Conservation (phyloP, 2,329 filamentous ascomycete genomes). For the Sclerotiophoma versabilis region DNA sequence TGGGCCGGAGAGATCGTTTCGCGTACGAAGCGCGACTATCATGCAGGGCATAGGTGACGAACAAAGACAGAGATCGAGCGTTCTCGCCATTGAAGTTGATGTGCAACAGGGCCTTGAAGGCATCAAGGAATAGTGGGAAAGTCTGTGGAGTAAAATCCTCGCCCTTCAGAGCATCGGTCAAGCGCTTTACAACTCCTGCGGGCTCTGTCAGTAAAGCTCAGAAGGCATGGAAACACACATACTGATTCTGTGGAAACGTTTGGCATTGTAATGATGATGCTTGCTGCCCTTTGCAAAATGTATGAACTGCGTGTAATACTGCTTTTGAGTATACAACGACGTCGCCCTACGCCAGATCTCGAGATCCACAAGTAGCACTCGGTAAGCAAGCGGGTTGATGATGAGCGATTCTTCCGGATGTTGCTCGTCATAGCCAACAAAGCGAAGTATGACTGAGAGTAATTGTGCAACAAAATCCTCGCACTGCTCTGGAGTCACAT, state of each 20-base stretch:
- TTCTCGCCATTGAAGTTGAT: slow-evolving; percentile 84
- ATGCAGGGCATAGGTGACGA: slow-evolving; percentile 91
- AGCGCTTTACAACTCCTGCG: slow-evolving; percentile 83
- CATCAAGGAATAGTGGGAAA: slow-evolving; percentile 76
- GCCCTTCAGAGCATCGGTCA: slow-evolving; percentile 88
- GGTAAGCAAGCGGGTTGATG: slow-evolving; percentile 93
- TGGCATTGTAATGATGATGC: slow-evolving; percentile 89
- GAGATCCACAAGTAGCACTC: slow-evolving; percentile 88
- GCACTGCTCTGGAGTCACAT: slow-evolving; percentile 51
- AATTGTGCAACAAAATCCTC: slow-evolving; percentile 65
- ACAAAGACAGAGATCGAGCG: slow-evolving; percentile 84
- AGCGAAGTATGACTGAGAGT: slow-evolving; percentile 78
- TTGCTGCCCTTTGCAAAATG: slow-evolving; percentile 90
- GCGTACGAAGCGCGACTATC: slow-evolving; percentile 58
- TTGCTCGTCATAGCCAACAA: slow-evolving; percentile 86
- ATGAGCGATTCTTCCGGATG: slow-evolving; percentile 88
- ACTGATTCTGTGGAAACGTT: slow-evolving; percentile 89
- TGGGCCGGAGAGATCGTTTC: slow-evolving; percentile 44
- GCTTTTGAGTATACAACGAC: slow-evolving; percentile 75
- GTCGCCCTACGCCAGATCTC: slow-evolving; percentile 86
- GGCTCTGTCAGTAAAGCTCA: slow-evolving; percentile 27
- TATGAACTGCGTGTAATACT: slow-evolving; percentile 93
- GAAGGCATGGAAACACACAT: slow-evolving; percentile 50
- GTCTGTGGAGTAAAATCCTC: slow-evolving; percentile 77
- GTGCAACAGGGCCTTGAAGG: slow-evolving; percentile 80